phyloP scores from a whole-genome alignment of 2,329 filamentous ascomycete species.

The Ploettnerulaceae sp. region DNA sequence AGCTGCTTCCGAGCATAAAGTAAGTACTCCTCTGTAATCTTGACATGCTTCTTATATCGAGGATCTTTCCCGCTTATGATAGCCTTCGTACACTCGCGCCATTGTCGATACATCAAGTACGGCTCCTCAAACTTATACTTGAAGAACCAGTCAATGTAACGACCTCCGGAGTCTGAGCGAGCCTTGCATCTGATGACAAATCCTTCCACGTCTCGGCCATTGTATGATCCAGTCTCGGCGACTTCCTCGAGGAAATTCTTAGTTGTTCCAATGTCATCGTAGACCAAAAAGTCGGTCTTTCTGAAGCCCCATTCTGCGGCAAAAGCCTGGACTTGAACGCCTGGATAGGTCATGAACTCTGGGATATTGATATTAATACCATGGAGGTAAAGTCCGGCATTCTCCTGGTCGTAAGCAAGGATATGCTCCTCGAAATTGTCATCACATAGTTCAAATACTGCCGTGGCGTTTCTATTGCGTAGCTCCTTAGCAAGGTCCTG shows the following conservation, averaged over 20 bases:
- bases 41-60: constrained; percentile 77
- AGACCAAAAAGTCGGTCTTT: constrained; percentile 75
- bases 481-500: constrained; percentile 73
- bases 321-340: constrained; percentile 78
- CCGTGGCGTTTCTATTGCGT: constrained; percentile 78
- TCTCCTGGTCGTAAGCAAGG: constrained; percentile 75
- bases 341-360: constrained; percentile 81
- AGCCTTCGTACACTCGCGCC: constrained; percentile 93
- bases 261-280: constrained; percentile 69
- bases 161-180: constrained; percentile 43
- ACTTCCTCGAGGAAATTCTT: constrained; percentile 77
- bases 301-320: constrained; percentile 91
- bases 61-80: constrained; percentile 72
- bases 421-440: constrained; percentile 97
- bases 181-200: constrained; percentile 90
- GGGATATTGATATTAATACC: constrained; percentile 96
- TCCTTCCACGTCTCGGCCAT: constrained; percentile 89
- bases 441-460: constrained; percentile 93
- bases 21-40: constrained; percentile 89
- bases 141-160: constrained; percentile 96
- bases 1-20: constrained; percentile 73
- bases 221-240: constrained; percentile 83
- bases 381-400: constrained; percentile 88
- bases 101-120: constrained; percentile 97
- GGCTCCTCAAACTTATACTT: constrained; percentile 99